Evolutionary conservation across 148 eudicot species (phyloP).

Genomic region (Rhododendron vialii): DNA sequence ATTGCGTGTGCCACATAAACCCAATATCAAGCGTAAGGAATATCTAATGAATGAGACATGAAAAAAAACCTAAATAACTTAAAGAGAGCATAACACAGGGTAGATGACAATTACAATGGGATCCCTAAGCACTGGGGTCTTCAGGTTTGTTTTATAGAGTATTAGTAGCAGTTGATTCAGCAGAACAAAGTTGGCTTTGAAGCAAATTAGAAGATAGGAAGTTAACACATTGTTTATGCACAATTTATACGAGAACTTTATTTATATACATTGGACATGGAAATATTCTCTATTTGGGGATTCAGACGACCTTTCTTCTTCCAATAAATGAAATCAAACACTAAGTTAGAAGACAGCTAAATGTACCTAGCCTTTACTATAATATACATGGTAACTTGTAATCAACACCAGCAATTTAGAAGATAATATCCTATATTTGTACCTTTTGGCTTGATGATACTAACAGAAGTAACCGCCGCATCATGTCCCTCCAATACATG

Average conservation of each 20-base stretch:
- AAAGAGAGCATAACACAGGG: background rate
- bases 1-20: background rate
- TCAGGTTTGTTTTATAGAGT: background rate
- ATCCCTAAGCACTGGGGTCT: background rate
- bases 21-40: background rate
- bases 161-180: background rate
- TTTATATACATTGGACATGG: background rate
- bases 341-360: background rate
- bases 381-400: background rate
- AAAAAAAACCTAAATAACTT: background rate
- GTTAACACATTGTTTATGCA: background rate
- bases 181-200: background rate
- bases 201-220: background rate
- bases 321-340: background rate
- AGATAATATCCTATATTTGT: background rate
- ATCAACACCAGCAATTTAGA: background rate
- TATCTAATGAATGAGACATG: background rate
- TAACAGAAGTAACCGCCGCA: constrained; percentile 65
- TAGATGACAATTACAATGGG: background rate
- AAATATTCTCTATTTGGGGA: background rate
- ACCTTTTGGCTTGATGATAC: constrained; percentile 55
- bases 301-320: background rate
- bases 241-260: background rate
- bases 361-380: background rate
- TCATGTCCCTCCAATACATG: constrained; percentile 81